Evolutionary conservation across 2,329 filamentous ascomycete species (phyloP).

Genomic region (Coniochaeta sp.): DNA sequence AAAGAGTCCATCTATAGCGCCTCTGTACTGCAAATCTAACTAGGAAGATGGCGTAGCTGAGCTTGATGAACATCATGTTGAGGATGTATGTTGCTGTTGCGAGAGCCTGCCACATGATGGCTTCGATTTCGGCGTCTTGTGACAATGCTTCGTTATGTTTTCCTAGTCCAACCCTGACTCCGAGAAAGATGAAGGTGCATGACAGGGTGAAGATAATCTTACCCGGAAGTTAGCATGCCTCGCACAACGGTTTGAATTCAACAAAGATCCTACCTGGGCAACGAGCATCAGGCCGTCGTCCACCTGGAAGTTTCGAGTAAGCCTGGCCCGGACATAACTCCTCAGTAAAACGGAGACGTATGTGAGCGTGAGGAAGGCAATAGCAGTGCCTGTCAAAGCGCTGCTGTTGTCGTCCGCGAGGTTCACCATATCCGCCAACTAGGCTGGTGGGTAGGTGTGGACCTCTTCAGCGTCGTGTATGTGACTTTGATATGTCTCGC

Average conservation of each 20-base stretch:
- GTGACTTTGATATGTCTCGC: no score
- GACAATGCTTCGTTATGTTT: slow-evolving; percentile 37
- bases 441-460: background rate
- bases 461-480: no score
- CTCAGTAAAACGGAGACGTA: slow-evolving; percentile 35
- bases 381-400: slow-evolving; percentile 26
- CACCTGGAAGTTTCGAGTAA: slow-evolving; percentile 37
- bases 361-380: slow-evolving; percentile 29
- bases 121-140: slow-evolving; percentile 31
- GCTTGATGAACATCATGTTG: slow-evolving; percentile 50
- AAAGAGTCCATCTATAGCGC: slow-evolving; percentile 41
- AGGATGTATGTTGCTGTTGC: slow-evolving; percentile 42
- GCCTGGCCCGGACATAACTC: slow-evolving; percentile 33
- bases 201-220: slow-evolving; percentile 34
- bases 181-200: slow-evolving; percentile 36
- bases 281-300: slow-evolving; percentile 49
- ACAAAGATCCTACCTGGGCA: slow-evolving; percentile 30
- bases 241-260: background rate
- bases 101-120: slow-evolving; percentile 44
- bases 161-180: slow-evolving; percentile 35
- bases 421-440: slow-evolving; percentile 14
- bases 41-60: slow-evolving; percentile 47
- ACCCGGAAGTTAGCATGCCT: slow-evolving; percentile 18
- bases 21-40: slow-evolving; percentile 37
- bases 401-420: slow-evolving; percentile 30